These are phyloP conservation scores for Letharia columbiana DNA, from an alignment of 495 filamentous ascomycete genomes.

Conservation along the genomic window DNA sequence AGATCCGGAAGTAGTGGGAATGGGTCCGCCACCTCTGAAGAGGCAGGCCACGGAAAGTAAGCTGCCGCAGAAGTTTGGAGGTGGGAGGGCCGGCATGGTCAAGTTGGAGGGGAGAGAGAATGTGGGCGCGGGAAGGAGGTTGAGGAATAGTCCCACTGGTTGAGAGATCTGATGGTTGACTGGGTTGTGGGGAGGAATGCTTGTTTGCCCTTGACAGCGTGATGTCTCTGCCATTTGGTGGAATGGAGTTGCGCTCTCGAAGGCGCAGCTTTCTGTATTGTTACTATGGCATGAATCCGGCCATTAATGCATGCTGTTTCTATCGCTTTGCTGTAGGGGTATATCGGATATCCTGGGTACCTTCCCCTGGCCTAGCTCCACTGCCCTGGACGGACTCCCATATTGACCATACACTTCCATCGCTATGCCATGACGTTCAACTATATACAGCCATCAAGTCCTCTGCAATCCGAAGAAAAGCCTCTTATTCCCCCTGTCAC, in stretches of 20 bases:
- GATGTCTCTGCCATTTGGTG: background rate
- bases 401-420: slow-evolving; percentile 22
- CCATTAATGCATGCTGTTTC: background rate
- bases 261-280: background rate
- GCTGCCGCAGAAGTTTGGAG: slow-evolving; percentile 24
- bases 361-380: background rate
- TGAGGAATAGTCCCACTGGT: slow-evolving; percentile 27
- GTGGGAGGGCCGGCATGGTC: slow-evolving; percentile 15
- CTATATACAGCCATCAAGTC: background rate
- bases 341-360: background rate
- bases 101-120: slow-evolving; percentile 26
- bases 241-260: background rate
- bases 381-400: background rate
- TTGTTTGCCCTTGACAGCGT: background rate
- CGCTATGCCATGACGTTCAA: slow-evolving; percentile 8
- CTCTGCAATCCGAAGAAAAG: slow-evolving; percentile 41
- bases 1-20: slow-evolving; percentile 12
- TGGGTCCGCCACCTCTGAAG: slow-evolving; percentile 25
- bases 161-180: background rate
- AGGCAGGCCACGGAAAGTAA: slow-evolving; percentile 28
- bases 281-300: background rate
- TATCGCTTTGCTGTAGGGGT: background rate
- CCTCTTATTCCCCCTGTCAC: slow-evolving; percentile 18
- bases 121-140: slow-evolving; percentile 25
- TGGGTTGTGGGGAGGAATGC: slow-evolving; percentile 11